phyloP scores from a whole-genome alignment of 208 protist genomes.

The Lotmaria passim region DNA sequence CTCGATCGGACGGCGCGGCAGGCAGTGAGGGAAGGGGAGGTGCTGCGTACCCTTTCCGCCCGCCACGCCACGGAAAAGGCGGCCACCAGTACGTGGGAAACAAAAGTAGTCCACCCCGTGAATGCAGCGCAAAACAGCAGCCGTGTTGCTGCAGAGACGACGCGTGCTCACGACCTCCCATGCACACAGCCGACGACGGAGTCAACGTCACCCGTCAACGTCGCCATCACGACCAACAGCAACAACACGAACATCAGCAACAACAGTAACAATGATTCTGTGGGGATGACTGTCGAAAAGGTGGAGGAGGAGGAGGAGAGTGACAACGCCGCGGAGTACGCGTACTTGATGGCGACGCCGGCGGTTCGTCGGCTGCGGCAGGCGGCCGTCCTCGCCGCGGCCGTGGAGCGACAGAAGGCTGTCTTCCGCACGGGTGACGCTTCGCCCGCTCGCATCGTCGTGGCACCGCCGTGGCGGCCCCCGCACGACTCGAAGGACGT shows the following conservation, averaged over 20 bases:
- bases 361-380: slow-evolving; percentile 33
- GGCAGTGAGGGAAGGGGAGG: slow-evolving; percentile 23
- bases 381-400: slow-evolving; percentile 54
- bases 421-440: slow-evolving; percentile 23
- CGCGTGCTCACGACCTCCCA: neutral
- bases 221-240: neutral
- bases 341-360: slow-evolving; percentile 13
- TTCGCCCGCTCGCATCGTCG: slow-evolving; percentile 21
- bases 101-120: neutral
- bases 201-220: neutral
- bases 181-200: neutral
- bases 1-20: slow-evolving; percentile 31
- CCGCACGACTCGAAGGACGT: slow-evolving; percentile 41
- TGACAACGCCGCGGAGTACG: neutral
- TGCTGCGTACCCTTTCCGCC: slow-evolving; percentile 14
- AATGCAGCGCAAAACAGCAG: neutral
- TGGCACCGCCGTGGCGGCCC: slow-evolving; percentile 43
- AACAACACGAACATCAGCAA: neutral
- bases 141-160: neutral
- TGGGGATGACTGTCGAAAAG: too few species aligned
- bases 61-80: neutral
- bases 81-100: neutral
- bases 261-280: neutral
- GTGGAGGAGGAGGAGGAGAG: too few species aligned
- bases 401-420: slow-evolving; percentile 42